These are phyloP conservation scores for Akanthomyces dipterigenus DNA, from an alignment of 2,329 filamentous ascomycete species.

Conservation along the genomic window DNA sequence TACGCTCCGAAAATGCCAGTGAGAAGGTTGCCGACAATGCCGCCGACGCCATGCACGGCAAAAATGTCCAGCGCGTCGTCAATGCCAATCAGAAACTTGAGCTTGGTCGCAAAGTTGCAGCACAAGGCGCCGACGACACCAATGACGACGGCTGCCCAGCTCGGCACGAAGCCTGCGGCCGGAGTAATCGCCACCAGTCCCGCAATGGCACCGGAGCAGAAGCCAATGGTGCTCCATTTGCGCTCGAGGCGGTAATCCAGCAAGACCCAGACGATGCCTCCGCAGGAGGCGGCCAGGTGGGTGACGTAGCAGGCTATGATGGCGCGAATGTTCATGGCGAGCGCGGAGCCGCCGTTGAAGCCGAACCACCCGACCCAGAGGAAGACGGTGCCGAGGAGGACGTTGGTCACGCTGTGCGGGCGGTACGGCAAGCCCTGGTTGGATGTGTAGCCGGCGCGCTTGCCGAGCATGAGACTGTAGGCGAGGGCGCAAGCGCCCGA, in stretches of 20 bases:
- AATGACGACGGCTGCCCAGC: conserved; percentile 52
- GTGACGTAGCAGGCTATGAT: conserved; percentile 87
- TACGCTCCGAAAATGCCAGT: conserved; percentile 71
- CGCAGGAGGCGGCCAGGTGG: conserved; percentile 76
- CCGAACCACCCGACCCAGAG: conserved; percentile 97
- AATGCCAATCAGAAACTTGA: conserved; percentile 66
- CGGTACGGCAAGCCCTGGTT: conserved; percentile 58
- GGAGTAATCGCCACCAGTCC: conserved; percentile 84
- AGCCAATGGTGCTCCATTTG: conserved; percentile 91
- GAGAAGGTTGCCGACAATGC: conserved; percentile 71
- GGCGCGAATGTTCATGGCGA: conserved; percentile 76
- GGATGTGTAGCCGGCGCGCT: conserved; percentile 55
- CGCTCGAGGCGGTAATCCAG: conserved; percentile 85
- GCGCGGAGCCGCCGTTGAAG: conserved; percentile 83
- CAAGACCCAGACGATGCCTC: conserved; percentile 75
- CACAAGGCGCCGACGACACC: conserved; percentile 55
- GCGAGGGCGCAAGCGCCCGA: conserved; percentile 66
- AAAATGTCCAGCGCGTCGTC: conserved; percentile 89
- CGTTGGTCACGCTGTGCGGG: conserved; percentile 67
- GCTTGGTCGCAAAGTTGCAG: conserved; percentile 83
- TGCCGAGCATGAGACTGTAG: conserved; percentile 67
- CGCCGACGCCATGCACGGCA: conserved; percentile 80
- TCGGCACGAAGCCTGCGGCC: conserved; percentile 72
- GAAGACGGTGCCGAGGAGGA: conserved; percentile 66
- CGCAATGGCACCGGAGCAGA: conserved; percentile 84